Evolutionary conservation across 2,329 filamentous ascomycete species (phyloP).

Genomic region (Tolypocladium ovalisporum): DNA sequence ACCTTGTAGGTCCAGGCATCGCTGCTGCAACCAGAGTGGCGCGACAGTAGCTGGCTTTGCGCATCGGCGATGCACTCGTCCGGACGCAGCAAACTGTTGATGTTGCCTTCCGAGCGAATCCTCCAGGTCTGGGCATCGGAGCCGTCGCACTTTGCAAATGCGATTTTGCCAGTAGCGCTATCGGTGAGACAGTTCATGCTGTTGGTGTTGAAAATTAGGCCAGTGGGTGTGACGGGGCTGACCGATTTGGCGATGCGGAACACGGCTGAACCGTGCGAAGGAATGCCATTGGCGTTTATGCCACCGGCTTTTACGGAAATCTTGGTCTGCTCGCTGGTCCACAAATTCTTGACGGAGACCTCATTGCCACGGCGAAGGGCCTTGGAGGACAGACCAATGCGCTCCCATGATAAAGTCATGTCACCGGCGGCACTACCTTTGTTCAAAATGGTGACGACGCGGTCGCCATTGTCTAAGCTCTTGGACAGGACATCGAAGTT

Average conservation of each 20-base stretch:
- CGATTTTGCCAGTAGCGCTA: slow-evolving; percentile 11
- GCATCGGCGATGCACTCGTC: slow-evolving; percentile 20
- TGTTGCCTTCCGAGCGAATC: slow-evolving; percentile 16
- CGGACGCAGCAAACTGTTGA: slow-evolving; percentile 24
- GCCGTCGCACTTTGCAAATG: slow-evolving; percentile 25
- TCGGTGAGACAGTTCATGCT: slow-evolving; percentile 31
- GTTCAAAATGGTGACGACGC: slow-evolving; percentile 36
- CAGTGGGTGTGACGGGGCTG: slow-evolving; percentile 25
- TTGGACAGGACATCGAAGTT: slow-evolving; percentile 34
- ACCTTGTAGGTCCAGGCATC: slow-evolving; percentile 32
- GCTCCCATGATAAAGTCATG: slow-evolving; percentile 19
- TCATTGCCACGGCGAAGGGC: slow-evolving; percentile 15
- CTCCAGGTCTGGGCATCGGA: slow-evolving; percentile 31
- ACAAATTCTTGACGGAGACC: slow-evolving; percentile 27
- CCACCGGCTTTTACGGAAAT: slow-evolving; percentile 10
- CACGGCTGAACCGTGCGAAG: slow-evolving; percentile 28
- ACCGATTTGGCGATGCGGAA: slow-evolving; percentile 26
- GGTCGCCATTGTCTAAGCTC: slow-evolving; percentile 32
- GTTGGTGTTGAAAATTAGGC: slow-evolving; percentile 37
- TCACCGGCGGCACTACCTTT: slow-evolving; percentile 18
- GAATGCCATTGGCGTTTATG: slow-evolving; percentile 16
- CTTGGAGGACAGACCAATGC: slow-evolving; percentile 22
- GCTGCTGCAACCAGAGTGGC: slow-evolving; percentile 7
- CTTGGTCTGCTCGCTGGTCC: slow-evolving; percentile 22
- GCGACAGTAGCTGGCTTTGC: slow-evolving; percentile 6